A percentile compares a stretch with the other conserved stretches of the same genome.
phyloP scores from a whole-genome alignment of 2,329 filamentous ascomycete species.

The Samsoniella hepiali region DNA sequence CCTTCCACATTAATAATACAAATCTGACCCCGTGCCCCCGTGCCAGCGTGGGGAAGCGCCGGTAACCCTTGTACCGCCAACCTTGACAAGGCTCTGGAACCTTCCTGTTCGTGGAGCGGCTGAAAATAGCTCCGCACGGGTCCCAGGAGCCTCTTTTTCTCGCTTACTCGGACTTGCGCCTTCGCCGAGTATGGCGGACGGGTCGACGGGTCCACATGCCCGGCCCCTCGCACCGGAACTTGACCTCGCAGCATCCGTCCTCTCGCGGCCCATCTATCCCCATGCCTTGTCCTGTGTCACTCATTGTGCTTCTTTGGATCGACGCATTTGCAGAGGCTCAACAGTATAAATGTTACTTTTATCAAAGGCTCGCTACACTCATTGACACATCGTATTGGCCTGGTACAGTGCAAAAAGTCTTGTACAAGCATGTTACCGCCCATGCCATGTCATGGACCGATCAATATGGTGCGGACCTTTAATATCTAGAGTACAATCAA shows the following conservation, averaged over 20 bases:
- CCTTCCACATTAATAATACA: conserved; percentile 1
- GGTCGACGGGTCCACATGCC: not conserved
- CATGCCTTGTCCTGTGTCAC: not conserved
- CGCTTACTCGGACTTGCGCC: conserved; percentile 10
- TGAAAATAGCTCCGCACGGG: not conserved
- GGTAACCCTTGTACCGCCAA: not conserved
- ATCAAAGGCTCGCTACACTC: not conserved
- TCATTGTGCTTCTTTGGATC: not conserved
- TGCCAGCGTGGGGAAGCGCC: not conserved
- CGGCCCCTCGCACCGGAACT: conserved; percentile 1
- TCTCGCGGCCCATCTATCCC: not conserved
- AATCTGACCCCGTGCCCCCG: not conserved
- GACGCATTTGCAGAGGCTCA: not conserved
- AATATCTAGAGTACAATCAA: conserved; percentile 4
- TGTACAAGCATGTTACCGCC: not conserved
- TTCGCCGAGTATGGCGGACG: not conserved
- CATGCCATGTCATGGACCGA: too few species aligned
- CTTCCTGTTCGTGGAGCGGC: not conserved
- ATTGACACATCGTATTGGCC: not conserved
- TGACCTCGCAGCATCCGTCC: not conserved
- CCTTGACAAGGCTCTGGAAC: conserved; percentile 9
- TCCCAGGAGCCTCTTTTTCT: not conserved
- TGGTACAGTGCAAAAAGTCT: not conserved
- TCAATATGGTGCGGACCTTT: not conserved
- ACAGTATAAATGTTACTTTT: not conserved